Conservation (phyloP, 2,329 filamentous ascomycete genomes). For the Colletotrichum caudatum region DNA sequence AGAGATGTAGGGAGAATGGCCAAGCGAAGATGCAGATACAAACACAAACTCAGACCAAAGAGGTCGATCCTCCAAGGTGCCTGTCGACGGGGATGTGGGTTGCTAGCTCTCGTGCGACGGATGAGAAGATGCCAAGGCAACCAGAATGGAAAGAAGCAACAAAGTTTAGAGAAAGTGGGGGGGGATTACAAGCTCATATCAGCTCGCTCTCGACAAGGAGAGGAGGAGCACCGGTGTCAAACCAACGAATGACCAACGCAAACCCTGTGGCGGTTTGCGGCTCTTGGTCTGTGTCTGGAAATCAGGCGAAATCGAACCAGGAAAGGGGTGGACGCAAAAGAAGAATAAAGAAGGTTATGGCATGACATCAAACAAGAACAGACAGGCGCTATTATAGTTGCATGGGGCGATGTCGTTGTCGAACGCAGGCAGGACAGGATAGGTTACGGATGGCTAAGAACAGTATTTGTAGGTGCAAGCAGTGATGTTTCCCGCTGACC, state of each 20-base stretch:
- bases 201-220: neutral
- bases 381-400: constrained; percentile 1
- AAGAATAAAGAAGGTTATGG: constrained; percentile 9
- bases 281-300: neutral
- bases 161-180: neutral
- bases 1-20: neutral
- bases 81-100: neutral
- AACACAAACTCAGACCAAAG: neutral
- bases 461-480: neutral
- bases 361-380: constrained; percentile 1
- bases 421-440: neutral
- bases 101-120: neutral
- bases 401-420: neutral
- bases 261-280: neutral
- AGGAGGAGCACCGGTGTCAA: neutral
- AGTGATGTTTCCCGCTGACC: neutral
- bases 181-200: constrained; percentile 17
- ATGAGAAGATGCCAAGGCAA: constrained; percentile 11
- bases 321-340: neutral
- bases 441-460: constrained; percentile 1
- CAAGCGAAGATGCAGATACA: neutral
- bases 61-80: neutral
- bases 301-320: neutral
- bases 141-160: neutral
- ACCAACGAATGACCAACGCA: neutral